Conservation (phyloP, 208 protist species). For the Trypanosoma melophagium region DNA sequence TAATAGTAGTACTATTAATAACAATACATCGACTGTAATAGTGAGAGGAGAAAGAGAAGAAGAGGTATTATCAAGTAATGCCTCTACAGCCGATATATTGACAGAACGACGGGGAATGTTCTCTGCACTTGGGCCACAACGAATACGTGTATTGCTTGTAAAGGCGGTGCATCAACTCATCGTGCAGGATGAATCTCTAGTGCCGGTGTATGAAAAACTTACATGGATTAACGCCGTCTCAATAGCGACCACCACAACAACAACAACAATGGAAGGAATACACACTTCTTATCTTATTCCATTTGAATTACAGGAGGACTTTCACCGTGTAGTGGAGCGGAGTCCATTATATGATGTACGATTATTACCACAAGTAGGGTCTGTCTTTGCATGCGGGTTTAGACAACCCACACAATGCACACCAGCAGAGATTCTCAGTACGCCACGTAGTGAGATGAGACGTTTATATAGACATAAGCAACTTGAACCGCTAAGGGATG, state of each 20-base stretch:
- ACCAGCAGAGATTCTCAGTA: slow-evolving; percentile 18
- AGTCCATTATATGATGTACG: slow-evolving; percentile 23
- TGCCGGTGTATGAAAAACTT: slow-evolving; percentile 24
- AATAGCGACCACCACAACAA: background rate
- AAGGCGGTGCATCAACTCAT: slow-evolving; percentile 22
- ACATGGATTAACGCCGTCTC: slow-evolving; percentile 19
- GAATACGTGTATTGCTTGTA: slow-evolving; percentile 19
- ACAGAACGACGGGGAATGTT: no score
- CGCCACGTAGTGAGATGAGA: slow-evolving; percentile 24
- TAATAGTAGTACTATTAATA: background rate
- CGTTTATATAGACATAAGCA: slow-evolving; percentile 1
- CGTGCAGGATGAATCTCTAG: slow-evolving; percentile 19
- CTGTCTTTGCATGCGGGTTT: slow-evolving; percentile 15
- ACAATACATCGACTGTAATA: no score
- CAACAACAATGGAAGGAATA: background rate
- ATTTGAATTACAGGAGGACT: slow-evolving; percentile 29
- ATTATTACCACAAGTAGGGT: slow-evolving; percentile 19
- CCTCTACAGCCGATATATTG: no score
- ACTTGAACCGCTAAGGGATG: background rate
- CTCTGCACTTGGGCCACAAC: slow-evolving; percentile 15
- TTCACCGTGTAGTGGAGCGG: slow-evolving; percentile 11
- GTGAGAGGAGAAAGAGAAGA: no score
- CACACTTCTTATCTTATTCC: slow-evolving; percentile 17
- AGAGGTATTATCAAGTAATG: no score
- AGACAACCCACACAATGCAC: slow-evolving; percentile 14